Evolutionary conservation across 768 basidiomycete species (phyloP).

Genomic region (Peribolospora kevripleyi): DNA sequence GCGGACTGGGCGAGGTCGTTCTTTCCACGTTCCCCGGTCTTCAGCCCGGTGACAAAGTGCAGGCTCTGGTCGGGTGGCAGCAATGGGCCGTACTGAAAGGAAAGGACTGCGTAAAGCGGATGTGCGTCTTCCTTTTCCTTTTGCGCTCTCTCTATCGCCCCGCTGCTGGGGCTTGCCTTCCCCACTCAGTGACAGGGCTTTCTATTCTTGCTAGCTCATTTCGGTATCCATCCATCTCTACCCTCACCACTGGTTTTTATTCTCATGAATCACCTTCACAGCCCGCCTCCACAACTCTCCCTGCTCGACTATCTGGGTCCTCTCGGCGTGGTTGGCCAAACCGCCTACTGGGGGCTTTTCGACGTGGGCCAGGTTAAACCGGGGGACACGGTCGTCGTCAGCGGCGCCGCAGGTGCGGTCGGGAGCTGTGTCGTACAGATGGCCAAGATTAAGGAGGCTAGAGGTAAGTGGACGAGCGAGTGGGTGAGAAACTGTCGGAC

Average conservation of each 20-base stretch:
- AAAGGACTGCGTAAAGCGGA: constrained; percentile 1
- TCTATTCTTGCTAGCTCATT: no score
- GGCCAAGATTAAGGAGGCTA: constrained; percentile 50
- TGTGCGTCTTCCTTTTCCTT: no score
- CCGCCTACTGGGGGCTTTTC: constrained; percentile 78
- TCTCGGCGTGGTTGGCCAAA: constrained; percentile 46
- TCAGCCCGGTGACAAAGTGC: constrained; percentile 44
- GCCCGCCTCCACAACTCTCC: constrained; percentile 1
- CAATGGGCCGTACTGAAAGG: constrained; percentile 4
- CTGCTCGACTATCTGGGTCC: constrained; percentile 54
- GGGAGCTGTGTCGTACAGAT: constrained; percentile 59
- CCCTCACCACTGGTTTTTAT: no score
- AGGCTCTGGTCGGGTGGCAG: constrained; percentile 20
- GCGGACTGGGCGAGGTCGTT: constrained; percentile 27
- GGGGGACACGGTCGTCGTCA: constrained; percentile 64
- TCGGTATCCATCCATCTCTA: neutral
- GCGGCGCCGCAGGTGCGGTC: constrained; percentile 76
- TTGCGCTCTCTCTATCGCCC: no score
- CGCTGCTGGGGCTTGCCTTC: no score
- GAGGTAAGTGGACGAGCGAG: constrained; percentile 13
- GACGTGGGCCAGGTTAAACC: constrained; percentile 56
- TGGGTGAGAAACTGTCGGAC: constrained; percentile 4
- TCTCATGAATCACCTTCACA: no score
- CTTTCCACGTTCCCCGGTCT: constrained; percentile 29
- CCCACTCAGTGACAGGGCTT: no score